A percentile compares a stretch with the other conserved stretches of the same genome.
Evolutionary conservation across 2,329 filamentous ascomycete genomes (phyloP).

Genomic region (Claviceps sp.): DNA sequence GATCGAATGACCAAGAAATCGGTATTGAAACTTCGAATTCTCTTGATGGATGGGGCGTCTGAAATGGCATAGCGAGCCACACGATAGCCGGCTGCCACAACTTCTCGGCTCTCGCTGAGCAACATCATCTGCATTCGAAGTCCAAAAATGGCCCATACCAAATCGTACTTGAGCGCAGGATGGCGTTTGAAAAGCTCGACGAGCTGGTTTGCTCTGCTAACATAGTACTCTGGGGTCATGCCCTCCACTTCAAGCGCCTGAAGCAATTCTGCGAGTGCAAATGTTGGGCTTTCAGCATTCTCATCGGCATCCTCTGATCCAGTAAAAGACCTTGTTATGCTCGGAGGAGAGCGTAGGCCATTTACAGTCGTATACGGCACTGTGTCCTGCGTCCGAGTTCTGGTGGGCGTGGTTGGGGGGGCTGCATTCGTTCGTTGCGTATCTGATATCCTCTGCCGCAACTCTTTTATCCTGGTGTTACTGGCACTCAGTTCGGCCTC

Average conservation of each 20-base stretch:
- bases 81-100: slow-evolving; percentile 86
- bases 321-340: slow-evolving; percentile 38
- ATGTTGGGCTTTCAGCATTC: slow-evolving; percentile 74
- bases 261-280: slow-evolving; percentile 76
- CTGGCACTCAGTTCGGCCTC: slow-evolving; percentile 85
- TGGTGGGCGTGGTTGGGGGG: slow-evolving; percentile 38
- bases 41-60: slow-evolving; percentile 77
- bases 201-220: slow-evolving; percentile 78
- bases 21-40: slow-evolving; percentile 75
- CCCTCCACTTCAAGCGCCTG: slow-evolving; percentile 80
- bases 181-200: slow-evolving; percentile 95
- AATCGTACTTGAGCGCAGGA: slow-evolving; percentile 86
- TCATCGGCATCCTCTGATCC: slow-evolving; percentile 57
- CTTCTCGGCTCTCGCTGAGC: slow-evolving; percentile 86
- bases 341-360: slow-evolving; percentile 43
- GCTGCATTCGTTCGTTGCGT: slow-evolving; percentile 36
- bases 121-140: slow-evolving; percentile 91
- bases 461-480: slow-evolving; percentile 55
- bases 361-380: slow-evolving; percentile 25
- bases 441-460: slow-evolving; percentile 47
- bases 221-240: slow-evolving; percentile 88
- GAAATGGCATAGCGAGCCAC: slow-evolving; percentile 91
- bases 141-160: slow-evolving; percentile 93
- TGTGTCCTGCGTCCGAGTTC: slow-evolving; percentile 34
- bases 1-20: slow-evolving; percentile 86